Evolutionary conservation across 2,329 filamentous ascomycete species (phyloP).

Genomic region (Nigrospora osmanthi): DNA sequence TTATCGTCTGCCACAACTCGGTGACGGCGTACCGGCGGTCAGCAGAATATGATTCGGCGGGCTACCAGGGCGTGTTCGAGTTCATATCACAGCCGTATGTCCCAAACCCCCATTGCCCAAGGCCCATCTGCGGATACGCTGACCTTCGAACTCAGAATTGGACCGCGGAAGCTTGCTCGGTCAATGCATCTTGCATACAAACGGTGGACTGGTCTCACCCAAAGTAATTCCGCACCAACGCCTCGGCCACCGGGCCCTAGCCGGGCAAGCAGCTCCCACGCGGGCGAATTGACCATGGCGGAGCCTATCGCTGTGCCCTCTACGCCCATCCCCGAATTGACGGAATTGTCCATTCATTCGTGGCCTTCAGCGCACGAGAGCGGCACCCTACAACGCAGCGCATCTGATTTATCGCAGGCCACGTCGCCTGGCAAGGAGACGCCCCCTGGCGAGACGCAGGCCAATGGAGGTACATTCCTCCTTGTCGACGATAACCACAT

Average conservation of each 20-base stretch:
- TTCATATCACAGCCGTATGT: background rate
- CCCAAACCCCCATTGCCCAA: background rate
- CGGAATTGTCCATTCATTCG: no score
- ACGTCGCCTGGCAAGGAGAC: no score
- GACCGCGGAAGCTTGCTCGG: background rate
- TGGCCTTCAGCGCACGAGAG: no score
- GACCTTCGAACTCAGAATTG: background rate
- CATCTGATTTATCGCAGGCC: no score
- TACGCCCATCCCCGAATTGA: no score
- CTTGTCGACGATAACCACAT: slow-evolving; percentile 33
- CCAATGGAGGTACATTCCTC: slow-evolving; percentile 8
- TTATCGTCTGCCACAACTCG: background rate
- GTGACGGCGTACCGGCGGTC: background rate
- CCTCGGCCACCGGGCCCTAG: no score
- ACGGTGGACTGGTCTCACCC: background rate
- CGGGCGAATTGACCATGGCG: no score
- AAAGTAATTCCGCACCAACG: no score
- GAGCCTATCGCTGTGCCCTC: no score
- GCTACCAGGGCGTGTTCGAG: background rate
- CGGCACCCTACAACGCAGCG: no score
- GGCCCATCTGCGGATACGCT: background rate
- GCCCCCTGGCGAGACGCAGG: no score
- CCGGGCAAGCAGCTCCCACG: no score
- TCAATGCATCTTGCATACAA: background rate
- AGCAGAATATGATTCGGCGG: background rate